Evolutionary conservation across 352 stramenopile genomes (phyloP).

Genomic region (Achlya hypogyna): DNA sequence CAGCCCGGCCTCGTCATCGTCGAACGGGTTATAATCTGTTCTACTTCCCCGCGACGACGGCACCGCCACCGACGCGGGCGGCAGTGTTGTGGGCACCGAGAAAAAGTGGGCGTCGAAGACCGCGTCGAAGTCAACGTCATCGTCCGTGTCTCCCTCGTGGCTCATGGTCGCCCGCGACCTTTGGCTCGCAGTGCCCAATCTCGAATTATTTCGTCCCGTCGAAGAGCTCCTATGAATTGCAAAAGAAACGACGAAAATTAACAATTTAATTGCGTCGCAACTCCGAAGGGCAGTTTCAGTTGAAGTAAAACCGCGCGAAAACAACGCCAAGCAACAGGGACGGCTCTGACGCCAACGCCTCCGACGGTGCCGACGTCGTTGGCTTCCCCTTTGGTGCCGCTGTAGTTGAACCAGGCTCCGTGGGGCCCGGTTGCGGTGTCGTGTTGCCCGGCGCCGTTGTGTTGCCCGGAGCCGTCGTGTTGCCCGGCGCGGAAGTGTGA

Average conservation of each 20-base stretch:
- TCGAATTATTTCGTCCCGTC: background rate
- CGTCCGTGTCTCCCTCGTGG: background rate
- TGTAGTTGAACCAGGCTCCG: background rate
- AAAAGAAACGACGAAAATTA: background rate
- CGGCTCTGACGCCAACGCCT: background rate
- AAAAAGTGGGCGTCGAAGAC: slow-evolving; percentile 5
- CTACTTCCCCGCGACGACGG: background rate
- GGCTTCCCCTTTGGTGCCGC: background rate
- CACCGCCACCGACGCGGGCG: background rate
- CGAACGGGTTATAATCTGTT: background rate
- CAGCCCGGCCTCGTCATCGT: background rate
- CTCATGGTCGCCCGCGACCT: background rate
- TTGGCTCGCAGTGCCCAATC: background rate
- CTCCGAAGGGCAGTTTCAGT: background rate
- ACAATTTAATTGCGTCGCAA: background rate
- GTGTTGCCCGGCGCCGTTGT: background rate
- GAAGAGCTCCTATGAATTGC: background rate
- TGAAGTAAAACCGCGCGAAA: background rate
- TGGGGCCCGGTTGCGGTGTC: background rate
- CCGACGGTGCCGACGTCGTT: background rate
- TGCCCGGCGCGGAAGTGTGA: background rate
- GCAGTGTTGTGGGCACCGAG: background rate
- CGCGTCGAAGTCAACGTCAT: slow-evolving; percentile 7
- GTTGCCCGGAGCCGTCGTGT: background rate
- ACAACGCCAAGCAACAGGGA: background rate